Conservation (phyloP, 2,329 filamentous ascomycete species). For the Thermochaetoides dissita region DNA sequence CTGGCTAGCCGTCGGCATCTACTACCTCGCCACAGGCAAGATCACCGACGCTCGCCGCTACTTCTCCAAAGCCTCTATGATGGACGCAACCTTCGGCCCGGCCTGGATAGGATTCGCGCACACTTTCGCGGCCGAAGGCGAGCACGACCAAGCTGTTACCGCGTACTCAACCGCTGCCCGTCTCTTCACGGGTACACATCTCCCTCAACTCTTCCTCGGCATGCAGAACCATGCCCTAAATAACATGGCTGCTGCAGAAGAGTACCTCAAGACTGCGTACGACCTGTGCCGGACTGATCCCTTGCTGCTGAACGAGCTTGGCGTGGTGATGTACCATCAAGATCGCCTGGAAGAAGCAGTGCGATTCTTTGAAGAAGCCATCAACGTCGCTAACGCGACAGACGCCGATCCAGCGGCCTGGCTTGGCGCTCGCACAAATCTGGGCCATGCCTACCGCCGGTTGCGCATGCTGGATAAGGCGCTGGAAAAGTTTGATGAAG, state of each 20-base stretch:
- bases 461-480: conserved; percentile 55
- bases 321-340: conserved; percentile 90
- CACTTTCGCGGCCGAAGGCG: conserved; percentile 92
- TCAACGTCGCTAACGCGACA: conserved; percentile 65
- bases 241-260: conserved; percentile 84
- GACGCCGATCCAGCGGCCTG: conserved; percentile 71
- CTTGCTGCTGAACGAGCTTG: conserved; percentile 85
- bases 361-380: conserved; percentile 61
- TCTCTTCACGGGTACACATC: conserved; percentile 89
- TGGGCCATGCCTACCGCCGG: conserved; percentile 76
- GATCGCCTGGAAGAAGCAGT: conserved; percentile 63
- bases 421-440: conserved; percentile 72
- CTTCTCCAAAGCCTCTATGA: conserved; percentile 93
- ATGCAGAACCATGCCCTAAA: conserved; percentile 98
- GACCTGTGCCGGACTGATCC: conserved; percentile 73
- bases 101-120: conserved; percentile 99
- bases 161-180: conserved; percentile 92
- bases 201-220: conserved; percentile 87
- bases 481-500: conserved; percentile 71
- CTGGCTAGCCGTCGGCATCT: conserved; percentile 88
- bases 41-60: conserved; percentile 89
- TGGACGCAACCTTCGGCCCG: conserved; percentile 93
- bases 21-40: conserved; percentile 80
- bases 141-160: conserved; percentile 95
- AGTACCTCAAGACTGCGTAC: conserved; percentile 86